Percentiles rank a stretch among this genome's conserved stretches.
These are phyloP conservation scores for Punctularia strigosozonata DNA, from an alignment of 768 basidiomycete species.

Conservation along the genomic window DNA sequence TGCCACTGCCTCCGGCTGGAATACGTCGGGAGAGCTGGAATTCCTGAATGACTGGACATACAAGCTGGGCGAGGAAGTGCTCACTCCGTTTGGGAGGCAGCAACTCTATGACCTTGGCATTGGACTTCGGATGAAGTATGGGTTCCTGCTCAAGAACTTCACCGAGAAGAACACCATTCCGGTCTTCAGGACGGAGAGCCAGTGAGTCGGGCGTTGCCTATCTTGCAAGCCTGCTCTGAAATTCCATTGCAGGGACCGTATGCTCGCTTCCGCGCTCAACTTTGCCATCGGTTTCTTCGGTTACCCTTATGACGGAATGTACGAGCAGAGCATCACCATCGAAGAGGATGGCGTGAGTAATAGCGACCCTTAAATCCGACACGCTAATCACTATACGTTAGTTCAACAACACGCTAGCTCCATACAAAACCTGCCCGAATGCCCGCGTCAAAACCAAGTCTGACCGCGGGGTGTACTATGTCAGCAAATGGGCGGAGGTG, in stretches of 20 bases:
- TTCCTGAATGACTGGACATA: slow-evolving; percentile 89
- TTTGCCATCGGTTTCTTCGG: slow-evolving; percentile 44
- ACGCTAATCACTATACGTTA: slow-evolving; percentile 5
- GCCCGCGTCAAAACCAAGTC: slow-evolving; percentile 31
- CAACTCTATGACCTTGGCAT: slow-evolving; percentile 60
- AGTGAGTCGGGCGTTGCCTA: slow-evolving; percentile 15
- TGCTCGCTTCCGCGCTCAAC: slow-evolving; percentile 40
- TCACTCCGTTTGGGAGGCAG: slow-evolving; percentile 86
- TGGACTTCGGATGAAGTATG: slow-evolving; percentile 30
- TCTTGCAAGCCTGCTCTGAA: neutral
- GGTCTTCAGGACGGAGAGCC: slow-evolving; percentile 41
- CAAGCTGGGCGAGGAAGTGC: slow-evolving; percentile 80
- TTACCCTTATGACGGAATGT: slow-evolving; percentile 30
- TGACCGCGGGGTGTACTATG: slow-evolving; percentile 46
- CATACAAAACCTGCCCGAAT: slow-evolving; percentile 75
- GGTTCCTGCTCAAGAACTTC: slow-evolving; percentile 30
- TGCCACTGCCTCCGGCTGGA: slow-evolving; percentile 43
- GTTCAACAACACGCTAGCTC: slow-evolving; percentile 65
- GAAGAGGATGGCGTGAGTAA: slow-evolving; percentile 21
- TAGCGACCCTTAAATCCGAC: slow-evolving; percentile 2
- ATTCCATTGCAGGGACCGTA: slow-evolving; percentile 24
- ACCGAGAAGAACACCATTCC: slow-evolving; percentile 26
- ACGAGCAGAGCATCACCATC: slow-evolving; percentile 31
- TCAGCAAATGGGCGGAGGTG: slow-evolving; percentile 53
- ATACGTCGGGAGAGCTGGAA: slow-evolving; percentile 46